Conservation (phyloP, 495 filamentous ascomycete species). For the Penicillium cataractarum region DNA sequence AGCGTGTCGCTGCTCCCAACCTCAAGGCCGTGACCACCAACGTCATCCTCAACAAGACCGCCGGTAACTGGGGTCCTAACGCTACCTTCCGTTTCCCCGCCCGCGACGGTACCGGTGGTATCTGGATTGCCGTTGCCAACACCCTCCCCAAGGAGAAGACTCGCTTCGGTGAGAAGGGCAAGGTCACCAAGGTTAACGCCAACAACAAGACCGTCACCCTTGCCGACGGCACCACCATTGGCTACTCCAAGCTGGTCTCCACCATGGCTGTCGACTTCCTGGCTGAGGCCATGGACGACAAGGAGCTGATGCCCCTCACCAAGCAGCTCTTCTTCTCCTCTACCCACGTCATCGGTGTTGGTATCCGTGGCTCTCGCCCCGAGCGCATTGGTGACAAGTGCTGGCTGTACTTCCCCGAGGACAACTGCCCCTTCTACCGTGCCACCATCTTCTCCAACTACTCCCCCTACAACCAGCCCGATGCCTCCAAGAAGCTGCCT, state of each 20-base stretch:
- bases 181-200: constrained; percentile 83
- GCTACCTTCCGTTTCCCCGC: constrained; percentile 98
- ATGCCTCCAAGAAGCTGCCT: constrained; percentile 77
- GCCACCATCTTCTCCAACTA: constrained; percentile 99
- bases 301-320: constrained; percentile 77
- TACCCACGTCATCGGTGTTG: constrained; percentile 96
- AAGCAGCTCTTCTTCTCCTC: constrained; percentile 96
- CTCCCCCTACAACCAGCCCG: constrained; percentile 96
- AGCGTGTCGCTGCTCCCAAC: constrained; percentile 97
- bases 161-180: constrained; percentile 81
- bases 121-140: constrained; percentile 97
- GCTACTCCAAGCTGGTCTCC: constrained; percentile 88
- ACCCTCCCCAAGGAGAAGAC: constrained; percentile 92
- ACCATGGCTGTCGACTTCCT: constrained; percentile 97
- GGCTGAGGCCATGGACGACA: constrained; percentile 83
- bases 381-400: constrained; percentile 99
- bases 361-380: constrained; percentile 89
- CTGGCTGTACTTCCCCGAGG: constrained; percentile 99
- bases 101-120: constrained; percentile 91
- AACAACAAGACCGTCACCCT: constrained; percentile 80
- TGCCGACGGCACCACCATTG: constrained; percentile 84
- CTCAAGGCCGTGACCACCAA: constrained; percentile 95
- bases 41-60: constrained; percentile 92
- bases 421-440: constrained; percentile 99
- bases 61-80: constrained; percentile 98